phyloP scores from a whole-genome alignment of 2,329 filamentous ascomycete genomes.

The Nigrograna mackinnonii region DNA sequence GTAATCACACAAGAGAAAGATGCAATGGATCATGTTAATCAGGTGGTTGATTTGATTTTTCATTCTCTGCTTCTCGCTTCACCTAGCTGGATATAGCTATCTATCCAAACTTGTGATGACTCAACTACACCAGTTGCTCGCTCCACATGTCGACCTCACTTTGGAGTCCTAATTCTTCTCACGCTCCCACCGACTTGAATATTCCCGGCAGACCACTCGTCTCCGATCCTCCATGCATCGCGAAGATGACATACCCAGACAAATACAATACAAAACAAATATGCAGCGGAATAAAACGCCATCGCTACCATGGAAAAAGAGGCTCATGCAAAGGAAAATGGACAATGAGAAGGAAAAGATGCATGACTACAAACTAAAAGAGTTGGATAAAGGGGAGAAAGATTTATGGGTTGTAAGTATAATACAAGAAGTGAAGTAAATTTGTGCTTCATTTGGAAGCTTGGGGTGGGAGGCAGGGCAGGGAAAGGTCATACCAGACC shows the following conservation, averaged over 20 bases:
- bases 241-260: not conserved
- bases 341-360: not conserved
- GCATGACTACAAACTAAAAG: not conserved
- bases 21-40: not conserved
- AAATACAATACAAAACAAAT: not conserved
- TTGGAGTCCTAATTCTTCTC: not conserved
- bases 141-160: too few species aligned
- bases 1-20: not conserved
- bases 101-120: not conserved
- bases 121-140: too few species aligned
- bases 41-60: not conserved
- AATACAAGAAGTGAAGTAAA: not conserved
- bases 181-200: not conserved
- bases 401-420: too few species aligned
- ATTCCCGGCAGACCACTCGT: not conserved
- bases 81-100: not conserved
- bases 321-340: not conserved
- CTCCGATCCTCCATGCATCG: not conserved
- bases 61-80: too few species aligned
- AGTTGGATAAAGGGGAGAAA: too few species aligned
- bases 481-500: too few species aligned
- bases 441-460: not conserved
- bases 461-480: not conserved
- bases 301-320: not conserved
- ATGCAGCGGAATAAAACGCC: not conserved